phyloP scores from a whole-genome alignment of 2,329 filamentous ascomycete genomes.

The Aschersonia sp. region DNA sequence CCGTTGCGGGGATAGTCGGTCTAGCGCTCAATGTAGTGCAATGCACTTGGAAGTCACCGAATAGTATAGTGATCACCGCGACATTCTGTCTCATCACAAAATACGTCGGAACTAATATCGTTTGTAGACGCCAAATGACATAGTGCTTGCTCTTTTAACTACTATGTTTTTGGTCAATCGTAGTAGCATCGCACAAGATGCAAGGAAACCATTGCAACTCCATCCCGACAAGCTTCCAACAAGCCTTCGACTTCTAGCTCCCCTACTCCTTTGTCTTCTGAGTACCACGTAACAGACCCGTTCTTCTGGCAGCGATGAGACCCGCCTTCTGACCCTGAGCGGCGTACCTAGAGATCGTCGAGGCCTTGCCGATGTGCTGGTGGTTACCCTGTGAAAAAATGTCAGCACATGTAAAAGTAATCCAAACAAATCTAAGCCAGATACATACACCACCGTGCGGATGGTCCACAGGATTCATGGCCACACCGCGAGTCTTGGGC shows the following conservation, averaged over 20 bases:
- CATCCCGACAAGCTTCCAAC: slow-evolving; percentile 34
- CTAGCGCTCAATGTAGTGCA: too few relatives aligned
- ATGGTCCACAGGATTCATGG: slow-evolving; percentile 99
- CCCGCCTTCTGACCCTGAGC: slow-evolving; percentile 98
- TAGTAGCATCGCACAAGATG: slow-evolving; percentile 23
- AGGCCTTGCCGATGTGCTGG: slow-evolving; percentile 99
- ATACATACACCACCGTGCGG: slow-evolving; percentile 75
- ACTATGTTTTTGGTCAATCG: not conserved
- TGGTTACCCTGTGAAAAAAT: slow-evolving; percentile 68
- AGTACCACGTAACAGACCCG: slow-evolving; percentile 99
- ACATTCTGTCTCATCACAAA: not conserved
- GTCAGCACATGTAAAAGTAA: slow-evolving; percentile 23
- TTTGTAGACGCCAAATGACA: not conserved
- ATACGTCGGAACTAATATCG: not conserved
- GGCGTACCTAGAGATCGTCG: slow-evolving; percentile 97
- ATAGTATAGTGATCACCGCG: too few relatives aligned
- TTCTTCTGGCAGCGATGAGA: slow-evolving; percentile 99
- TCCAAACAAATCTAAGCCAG: not conserved
- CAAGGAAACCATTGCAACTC: slow-evolving; percentile 50
- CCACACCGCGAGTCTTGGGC: slow-evolving; percentile 99
- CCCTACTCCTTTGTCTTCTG: slow-evolving; percentile 98
- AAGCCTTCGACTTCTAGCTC: slow-evolving; percentile 3
- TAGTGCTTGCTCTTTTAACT: too few relatives aligned
- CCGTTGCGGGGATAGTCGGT: too few relatives aligned
- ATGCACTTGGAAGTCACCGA: too few relatives aligned